Evolutionary conservation across 768 basidiomycete genomes (phyloP).

Genomic region (Calocybe indica): DNA sequence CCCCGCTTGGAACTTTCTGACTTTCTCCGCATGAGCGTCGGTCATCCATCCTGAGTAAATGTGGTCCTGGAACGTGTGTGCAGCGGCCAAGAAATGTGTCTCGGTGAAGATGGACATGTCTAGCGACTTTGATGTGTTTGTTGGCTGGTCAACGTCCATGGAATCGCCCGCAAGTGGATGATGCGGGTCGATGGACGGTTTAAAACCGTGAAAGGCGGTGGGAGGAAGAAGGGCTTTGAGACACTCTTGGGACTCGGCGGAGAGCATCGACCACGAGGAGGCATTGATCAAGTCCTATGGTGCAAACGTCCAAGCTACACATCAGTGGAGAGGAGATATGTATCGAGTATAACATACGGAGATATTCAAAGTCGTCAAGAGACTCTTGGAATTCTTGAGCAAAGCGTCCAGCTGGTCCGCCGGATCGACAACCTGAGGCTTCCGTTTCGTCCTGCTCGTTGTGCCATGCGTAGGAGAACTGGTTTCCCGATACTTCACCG

Average conservation of each 20-base stretch:
- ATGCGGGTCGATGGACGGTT: constrained; percentile 22
- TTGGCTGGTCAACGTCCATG: constrained; percentile 13
- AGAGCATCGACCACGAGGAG: constrained; percentile 39
- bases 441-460: constrained; percentile 16
- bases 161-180: constrained; percentile 29
- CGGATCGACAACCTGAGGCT: constrained; percentile 21
- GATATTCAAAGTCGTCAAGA: constrained; percentile 42
- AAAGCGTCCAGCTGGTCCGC: constrained; percentile 31
- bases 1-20: constrained; percentile 36
- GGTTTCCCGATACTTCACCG: constrained; percentile 4
- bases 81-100: constrained; percentile 46
- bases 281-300: constrained; percentile 43
- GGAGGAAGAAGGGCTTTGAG: constrained; percentile 38
- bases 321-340: constrained; percentile 8
- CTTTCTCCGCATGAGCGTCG: constrained; percentile 32
- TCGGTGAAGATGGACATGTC: constrained; percentile 41
- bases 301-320: constrained; percentile 19
- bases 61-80: constrained; percentile 57
- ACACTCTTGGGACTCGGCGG: constrained; percentile 29
- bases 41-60: constrained; percentile 47
- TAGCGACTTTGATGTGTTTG: constrained; percentile 13
- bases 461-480: constrained; percentile 4
- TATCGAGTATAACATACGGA: constrained; percentile 30
- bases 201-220: constrained; percentile 34
- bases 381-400: constrained; percentile 42